Evolutionary conservation across 371 early-diverging fungal species (phyloP), one percentile per base, ranked within the genome.

Genomic region (Thermomucor indicae-seudaticae): DNA sequence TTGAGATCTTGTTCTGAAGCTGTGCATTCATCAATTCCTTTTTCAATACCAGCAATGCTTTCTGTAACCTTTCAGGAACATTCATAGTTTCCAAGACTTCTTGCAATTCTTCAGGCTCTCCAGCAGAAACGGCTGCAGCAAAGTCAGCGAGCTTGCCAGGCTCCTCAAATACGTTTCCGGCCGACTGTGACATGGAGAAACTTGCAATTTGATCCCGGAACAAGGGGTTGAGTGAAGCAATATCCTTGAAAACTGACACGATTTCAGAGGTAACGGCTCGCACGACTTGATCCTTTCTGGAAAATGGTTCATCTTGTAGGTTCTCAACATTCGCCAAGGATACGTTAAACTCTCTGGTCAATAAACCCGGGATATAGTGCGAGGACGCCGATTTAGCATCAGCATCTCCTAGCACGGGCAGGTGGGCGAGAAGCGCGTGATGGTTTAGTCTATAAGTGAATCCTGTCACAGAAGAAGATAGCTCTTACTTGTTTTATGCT

Each of bases 21-120:
- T 96, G 94, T 4, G 94, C 95, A 55, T 95, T 96, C 72, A 91
- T 83, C 56, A 96, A 69, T 72, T 97, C 97, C 72, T 96, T 96
- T 70, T 97, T 97, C 31, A 97, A 72, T 5, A 96, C 89, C 24
- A 90, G 74, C 27, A 96, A 75, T 1, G 95, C 83, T 59, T 93
- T 95, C 57, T 92, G 89, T 49, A 97, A 78, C 16, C 96, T 79
- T 51, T 95, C 95, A 44, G 92, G 93, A 4, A 97, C 84, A n/a
- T 87, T 83, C n/a, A 92, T 64, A 23, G 85, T 83, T 55, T 95
- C 95, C 19, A 97, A 71, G 6, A 97, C 92, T 43, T 83, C 84
- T 69, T 97, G 96, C 30, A 97, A 76, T 58, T 96, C 96, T 16
- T 69, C 65, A 4, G 93, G 84, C 51, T 92, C 92, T n/a, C 94